Evolutionary conservation across 2,329 filamentous ascomycete genomes (phyloP), one percentile per base, ranked within the genome.

Genomic region (Talaromyces sp.): DNA sequence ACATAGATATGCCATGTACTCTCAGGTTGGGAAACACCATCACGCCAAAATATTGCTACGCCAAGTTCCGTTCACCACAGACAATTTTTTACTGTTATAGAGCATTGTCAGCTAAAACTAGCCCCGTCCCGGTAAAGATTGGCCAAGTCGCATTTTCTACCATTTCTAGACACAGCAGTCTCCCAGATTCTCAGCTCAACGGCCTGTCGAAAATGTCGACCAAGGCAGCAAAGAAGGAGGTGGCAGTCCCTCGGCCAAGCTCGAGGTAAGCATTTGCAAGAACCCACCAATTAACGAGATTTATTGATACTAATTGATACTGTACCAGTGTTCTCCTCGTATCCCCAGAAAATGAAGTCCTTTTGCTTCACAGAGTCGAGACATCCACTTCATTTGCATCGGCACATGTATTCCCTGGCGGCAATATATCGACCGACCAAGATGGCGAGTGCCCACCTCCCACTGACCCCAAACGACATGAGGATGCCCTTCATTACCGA

Each of bases 391-490:
- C 92, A 2, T 98, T 97, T 70, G 85, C 93, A 4, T 93, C 91
- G 0, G 95, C 93, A 0, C 92, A 98, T 71, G 95, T 99, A 63
- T 99, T 99, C 67, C 93, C 95, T 0, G 95, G 95, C 35, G 95
- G 95, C 6, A 82, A 96, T 24, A 89, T 91, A 13, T 75, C 84
- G 0, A 84, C 84, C 21, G 32, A 38, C n/a, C 91, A 96, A 68
- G 93, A 98, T 67, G 92, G 90, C 32, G 67, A 73, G 21, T 77
- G 82, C 13, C 81, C 24, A 21, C 74, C 75, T 0, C 70, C 75
- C 0, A 80, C 81, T 17, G 79, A 85, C 29, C 74, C 79, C 0
- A 77, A 75, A 10, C 78, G 88, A 13, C 92, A 97, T 68, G 73
- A 80, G 11, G 93, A 97, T 71, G 86, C 86, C 0, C 77, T 80